phyloP scores from a whole-genome alignment of 1,284 basidiomycete species.

The Trichosporon sp. region DNA sequence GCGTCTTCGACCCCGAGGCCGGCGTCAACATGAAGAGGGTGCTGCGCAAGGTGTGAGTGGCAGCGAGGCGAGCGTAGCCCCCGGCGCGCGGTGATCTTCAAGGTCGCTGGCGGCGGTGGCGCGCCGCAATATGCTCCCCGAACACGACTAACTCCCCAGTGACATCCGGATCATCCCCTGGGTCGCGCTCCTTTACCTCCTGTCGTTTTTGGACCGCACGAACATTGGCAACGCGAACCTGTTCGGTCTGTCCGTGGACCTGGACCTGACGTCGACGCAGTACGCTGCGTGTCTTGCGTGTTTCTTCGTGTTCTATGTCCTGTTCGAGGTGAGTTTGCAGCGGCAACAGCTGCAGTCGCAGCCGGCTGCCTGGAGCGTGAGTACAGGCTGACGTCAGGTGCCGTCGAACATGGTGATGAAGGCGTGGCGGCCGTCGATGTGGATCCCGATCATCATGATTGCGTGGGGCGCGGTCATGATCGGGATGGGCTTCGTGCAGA shows the following conservation, averaged over 20 bases:
- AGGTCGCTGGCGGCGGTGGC: no score
- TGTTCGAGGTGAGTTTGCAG: slow-evolving; percentile 54
- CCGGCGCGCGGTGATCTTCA: background rate
- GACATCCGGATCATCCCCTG: slow-evolving; percentile 27
- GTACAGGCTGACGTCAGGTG: slow-evolving; percentile 48
- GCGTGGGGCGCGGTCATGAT: slow-evolving; percentile 49
- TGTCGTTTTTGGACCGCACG: slow-evolving; percentile 67
- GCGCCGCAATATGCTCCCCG: no score
- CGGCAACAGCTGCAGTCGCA: no score
- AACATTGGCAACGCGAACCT: slow-evolving; percentile 59
- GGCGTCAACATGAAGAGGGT: slow-evolving; percentile 1
- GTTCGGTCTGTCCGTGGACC: slow-evolving; percentile 32
- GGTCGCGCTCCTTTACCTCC: slow-evolving; percentile 59
- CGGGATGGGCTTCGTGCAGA: slow-evolving; percentile 45
- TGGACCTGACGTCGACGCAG: slow-evolving; percentile 29
- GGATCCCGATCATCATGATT: slow-evolving; percentile 35
- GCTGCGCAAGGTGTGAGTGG: slow-evolving; percentile 6
- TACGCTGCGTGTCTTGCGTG: slow-evolving; percentile 28
- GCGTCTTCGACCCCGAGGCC: background rate
- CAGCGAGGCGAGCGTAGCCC: background rate
- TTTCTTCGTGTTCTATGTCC: slow-evolving; percentile 64
- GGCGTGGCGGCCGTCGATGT: slow-evolving; percentile 27
- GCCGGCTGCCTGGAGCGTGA: no score
- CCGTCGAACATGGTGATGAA: slow-evolving; percentile 59
- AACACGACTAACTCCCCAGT: background rate